Percentiles rank a stretch among this genome's conserved stretches.
phyloP scores from a whole-genome alignment of 2,329 filamentous ascomycete species.

The Epichloe bromicola region DNA sequence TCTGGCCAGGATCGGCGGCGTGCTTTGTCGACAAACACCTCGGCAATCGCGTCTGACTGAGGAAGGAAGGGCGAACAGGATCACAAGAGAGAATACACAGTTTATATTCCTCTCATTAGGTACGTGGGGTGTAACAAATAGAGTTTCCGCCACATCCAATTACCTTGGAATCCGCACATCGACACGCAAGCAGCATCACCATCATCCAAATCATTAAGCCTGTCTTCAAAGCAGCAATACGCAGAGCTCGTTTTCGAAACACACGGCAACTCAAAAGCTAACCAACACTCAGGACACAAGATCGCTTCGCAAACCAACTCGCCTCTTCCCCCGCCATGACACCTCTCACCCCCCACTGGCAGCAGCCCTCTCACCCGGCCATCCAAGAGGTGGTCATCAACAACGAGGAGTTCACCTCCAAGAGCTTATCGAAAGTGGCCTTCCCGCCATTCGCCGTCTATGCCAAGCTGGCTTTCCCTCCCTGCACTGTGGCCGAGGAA shows the following conservation, averaged over 20 bases:
- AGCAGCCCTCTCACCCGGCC: conserved; percentile 45
- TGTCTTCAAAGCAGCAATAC: no score
- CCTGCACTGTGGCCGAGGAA: conserved; percentile 40
- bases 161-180: neutral
- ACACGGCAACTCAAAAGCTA: no score
- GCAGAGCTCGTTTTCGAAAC: no score
- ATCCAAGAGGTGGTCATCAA: conserved; percentile 44
- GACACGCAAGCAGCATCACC: neutral
- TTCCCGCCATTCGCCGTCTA: conserved; percentile 51
- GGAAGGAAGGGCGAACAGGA: neutral
- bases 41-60: neutral
- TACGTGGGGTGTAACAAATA: neutral
- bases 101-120: neutral
- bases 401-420: conserved; percentile 42
- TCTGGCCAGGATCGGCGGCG: neutral
- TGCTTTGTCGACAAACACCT: conserved; percentile 1
- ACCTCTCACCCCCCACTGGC: conserved; percentile 45
- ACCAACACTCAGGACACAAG: neutral
- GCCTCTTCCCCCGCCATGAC: conserved; percentile 26
- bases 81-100: neutral
- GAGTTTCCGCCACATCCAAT: neutral
- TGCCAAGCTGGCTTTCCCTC: conserved; percentile 53
- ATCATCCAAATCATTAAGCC: neutral
- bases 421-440: conserved; percentile 41
- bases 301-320: neutral